Conservation (phyloP, 140 eudicot genomes). For the Bidens hawaiensis region DNA sequence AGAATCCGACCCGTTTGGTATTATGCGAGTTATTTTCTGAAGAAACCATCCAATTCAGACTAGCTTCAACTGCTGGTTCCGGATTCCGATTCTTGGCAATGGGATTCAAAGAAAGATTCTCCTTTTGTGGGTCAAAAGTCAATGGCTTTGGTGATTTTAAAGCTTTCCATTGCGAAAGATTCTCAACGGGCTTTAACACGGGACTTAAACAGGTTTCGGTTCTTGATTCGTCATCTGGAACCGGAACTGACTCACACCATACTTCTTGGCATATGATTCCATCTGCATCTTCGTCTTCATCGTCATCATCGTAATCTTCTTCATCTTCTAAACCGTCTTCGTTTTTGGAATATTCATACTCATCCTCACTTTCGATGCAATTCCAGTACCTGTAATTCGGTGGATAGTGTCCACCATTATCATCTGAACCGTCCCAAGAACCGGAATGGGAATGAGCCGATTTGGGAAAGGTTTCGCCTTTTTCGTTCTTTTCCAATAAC, state of each 20-base stretch:
- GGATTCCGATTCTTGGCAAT: conserved; percentile 32
- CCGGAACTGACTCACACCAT: conserved; percentile 50
- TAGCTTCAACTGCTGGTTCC: conserved; percentile 82
- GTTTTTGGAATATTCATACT: conserved; percentile 44
- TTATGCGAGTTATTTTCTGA: conserved; percentile 33
- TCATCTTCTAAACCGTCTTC: conserved; percentile 43
- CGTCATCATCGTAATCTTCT: conserved; percentile 26
- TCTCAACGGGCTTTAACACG: conserved; percentile 86
- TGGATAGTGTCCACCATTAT: conserved; percentile 63
- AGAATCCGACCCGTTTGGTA: conserved; percentile 24
- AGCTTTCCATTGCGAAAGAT: conserved; percentile 84
- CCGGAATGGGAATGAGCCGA: conserved; percentile 27
- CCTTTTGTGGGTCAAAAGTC: conserved; percentile 46
- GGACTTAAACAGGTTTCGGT: conserved; percentile 45
- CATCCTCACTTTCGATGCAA: conserved; percentile 82
- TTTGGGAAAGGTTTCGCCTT: conserved; percentile 31
- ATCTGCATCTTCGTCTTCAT: conserved; percentile 11
- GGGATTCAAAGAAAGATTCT: conserved; percentile 41
- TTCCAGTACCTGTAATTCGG: conserved; percentile 82
- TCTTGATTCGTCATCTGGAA: conserved; percentile 44
- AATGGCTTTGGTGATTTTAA: conserved; percentile 42
- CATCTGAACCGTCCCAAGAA: conserved; percentile 48
- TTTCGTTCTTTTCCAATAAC: conserved; percentile 38
- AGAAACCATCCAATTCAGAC: conserved; percentile 77
- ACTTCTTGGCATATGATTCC: conserved; percentile 40